Base-by-base conservation (phyloP, 2,329 filamentous ascomycete genomes). In the Byssoonygena ceratinophila region DNA sequence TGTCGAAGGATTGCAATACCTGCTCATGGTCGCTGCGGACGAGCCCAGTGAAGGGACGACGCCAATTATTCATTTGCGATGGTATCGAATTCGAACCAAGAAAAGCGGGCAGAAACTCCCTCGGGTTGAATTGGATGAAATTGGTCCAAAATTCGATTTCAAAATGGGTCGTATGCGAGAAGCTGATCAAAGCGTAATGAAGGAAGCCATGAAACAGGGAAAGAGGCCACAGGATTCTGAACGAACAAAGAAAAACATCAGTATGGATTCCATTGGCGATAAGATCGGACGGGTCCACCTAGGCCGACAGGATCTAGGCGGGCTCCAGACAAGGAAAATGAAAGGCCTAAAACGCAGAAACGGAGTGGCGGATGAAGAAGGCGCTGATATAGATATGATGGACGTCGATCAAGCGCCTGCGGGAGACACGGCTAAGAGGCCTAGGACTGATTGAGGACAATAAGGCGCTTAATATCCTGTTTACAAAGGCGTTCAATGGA, bases 261-360 rank as follows among this genome's bases (percentile, higher is more conserved):
- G 82, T 51, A 94, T 86, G 53, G 90, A 97, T 68, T 71, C 83
- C 40, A 88, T 98, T 73, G 92, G 92, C 67, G 92, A 98, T 72
- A 97, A 97, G 83, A 78, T 97, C 58, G 92, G 91, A 58, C 83
- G 89, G 61, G 85, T 98, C 58, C 92, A 98, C 69, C 71, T 94
- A 55, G 88, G 86, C 64, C 88, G 84, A 74, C 89, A 96, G 72
- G 89, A 98, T 72, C 78, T 98, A 54, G 77, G 76, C 65, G 80
- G 85, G 62, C 71, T 98, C 70, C 92, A 98, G 76, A 94, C 90
- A 50, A 83, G 92, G 66, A 98, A 98, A 81, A 97, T 98, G 90
- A 98, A 98, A 82, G 92, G 90, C 60, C 71, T 98, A 60, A 98
- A 97, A 80, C 79, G 92, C 59, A 82, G 78, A 58, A 80, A 87